Conservation (phyloP, 768 basidiomycete species). For the Lactarius indigo region DNA sequence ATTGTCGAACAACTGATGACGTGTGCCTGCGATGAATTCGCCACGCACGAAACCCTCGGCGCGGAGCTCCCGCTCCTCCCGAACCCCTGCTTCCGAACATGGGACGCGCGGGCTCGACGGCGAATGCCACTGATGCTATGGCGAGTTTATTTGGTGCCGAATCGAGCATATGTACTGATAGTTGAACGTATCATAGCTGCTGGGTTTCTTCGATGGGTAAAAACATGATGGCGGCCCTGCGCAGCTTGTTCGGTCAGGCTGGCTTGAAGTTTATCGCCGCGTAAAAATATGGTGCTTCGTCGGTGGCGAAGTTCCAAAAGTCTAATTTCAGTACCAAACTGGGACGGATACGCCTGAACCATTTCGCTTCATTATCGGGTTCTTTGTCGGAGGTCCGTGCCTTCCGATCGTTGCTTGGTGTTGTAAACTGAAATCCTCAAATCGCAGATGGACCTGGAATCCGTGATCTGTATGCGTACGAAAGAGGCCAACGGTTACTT, state of each 20-base stretch:
- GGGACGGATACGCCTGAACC: background rate
- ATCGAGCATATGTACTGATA: background rate
- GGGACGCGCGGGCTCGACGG: background rate
- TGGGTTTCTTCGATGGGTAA: background rate
- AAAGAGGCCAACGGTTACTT: too few species aligned
- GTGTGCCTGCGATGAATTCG: background rate
- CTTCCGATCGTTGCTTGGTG: background rate
- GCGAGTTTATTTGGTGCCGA: background rate
- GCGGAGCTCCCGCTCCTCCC: background rate
- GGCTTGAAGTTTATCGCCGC: background rate
- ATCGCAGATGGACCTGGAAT: background rate
- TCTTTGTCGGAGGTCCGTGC: background rate
- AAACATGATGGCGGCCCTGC: background rate
- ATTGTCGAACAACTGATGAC: background rate
- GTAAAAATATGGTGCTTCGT: background rate
- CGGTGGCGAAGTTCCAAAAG: background rate
- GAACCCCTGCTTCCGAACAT: background rate
- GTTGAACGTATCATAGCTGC: background rate
- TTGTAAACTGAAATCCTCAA: background rate
- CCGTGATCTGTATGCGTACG: background rate
- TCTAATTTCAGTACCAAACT: background rate
- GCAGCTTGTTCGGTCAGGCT: background rate
- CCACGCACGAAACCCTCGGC: background rate
- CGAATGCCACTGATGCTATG: background rate
- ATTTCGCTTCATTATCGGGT: background rate